A percentile compares a stretch with the other conserved stretches of the same genome.
Evolutionary conservation across 176 grass and related monocot species (phyloP).

Genomic region (Saccharum spontaneum): DNA sequence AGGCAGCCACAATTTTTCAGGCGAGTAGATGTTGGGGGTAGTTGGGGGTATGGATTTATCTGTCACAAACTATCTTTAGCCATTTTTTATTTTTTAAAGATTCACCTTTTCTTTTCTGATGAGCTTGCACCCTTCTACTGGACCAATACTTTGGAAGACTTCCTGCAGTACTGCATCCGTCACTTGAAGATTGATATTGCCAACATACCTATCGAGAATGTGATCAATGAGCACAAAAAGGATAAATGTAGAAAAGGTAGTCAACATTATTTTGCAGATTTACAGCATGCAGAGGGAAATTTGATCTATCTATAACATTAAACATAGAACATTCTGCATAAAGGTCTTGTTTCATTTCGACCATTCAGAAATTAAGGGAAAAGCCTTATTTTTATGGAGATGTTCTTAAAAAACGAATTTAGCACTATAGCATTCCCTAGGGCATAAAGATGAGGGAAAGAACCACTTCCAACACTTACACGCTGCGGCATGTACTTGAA

Average conservation of each 20-base stretch:
- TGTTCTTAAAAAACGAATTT: constrained; percentile 6
- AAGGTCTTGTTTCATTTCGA: constrained; percentile 21
- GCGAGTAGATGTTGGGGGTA: neutral
- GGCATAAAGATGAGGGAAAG: constrained; percentile 27
- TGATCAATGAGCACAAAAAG: constrained; percentile 5
- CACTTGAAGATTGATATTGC: constrained; percentile 91
- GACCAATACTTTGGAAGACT: constrained; percentile 94
- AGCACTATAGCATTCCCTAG: neutral
- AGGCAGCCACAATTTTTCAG: neutral
- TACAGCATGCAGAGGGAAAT: constrained; percentile 3
- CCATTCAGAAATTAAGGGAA: neutral
- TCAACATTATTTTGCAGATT: neutral
- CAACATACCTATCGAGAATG: constrained; percentile 75
- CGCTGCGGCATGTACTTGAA: constrained; percentile 94
- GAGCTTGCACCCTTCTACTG: constrained; percentile 97
- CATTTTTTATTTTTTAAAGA: constrained; percentile 4
- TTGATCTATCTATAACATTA: neutral
- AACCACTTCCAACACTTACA: constrained; percentile 72
- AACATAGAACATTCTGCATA: neutral
- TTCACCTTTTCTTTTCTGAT: constrained; percentile 97
- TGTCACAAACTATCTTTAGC: neutral
- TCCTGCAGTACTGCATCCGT: constrained; percentile 72
- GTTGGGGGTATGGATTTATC: neutral
- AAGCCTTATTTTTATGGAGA: neutral
- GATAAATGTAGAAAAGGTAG: neutral